A percentile compares a stretch with the other conserved stretches of the same genome.
Conservation (phyloP, 2,329 filamentous ascomycete genomes). For the Aaosphaeria arxii region DNA sequence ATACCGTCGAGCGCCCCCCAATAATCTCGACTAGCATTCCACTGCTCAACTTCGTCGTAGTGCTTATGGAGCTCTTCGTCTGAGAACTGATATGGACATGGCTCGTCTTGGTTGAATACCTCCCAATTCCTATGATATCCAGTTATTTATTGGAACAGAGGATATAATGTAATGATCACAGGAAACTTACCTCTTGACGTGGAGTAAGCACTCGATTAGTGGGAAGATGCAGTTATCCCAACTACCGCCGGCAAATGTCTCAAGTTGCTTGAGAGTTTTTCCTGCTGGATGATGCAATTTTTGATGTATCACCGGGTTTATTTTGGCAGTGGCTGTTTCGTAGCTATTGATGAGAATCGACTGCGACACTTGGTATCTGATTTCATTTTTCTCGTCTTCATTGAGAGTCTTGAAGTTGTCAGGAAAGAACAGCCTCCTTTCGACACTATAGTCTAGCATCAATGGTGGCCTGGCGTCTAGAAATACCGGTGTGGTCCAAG, state of each 20-base stretch:
- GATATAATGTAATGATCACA: no score
- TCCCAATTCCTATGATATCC: slow-evolving; percentile 18
- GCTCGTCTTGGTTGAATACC: slow-evolving; percentile 14
- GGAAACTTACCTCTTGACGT: slow-evolving; percentile 17
- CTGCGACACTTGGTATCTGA: slow-evolving; percentile 23
- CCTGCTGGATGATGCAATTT: slow-evolving; percentile 19
- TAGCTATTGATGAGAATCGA: slow-evolving; percentile 21
- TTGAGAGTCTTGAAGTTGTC: slow-evolving; percentile 22
- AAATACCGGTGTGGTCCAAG: slow-evolving; percentile 17
- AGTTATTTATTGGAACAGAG: slow-evolving; percentile 4
- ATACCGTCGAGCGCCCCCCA: slow-evolving; percentile 17
- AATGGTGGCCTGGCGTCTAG: slow-evolving; percentile 21
- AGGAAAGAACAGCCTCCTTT: slow-evolving; percentile 25
- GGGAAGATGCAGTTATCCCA: slow-evolving; percentile 23
- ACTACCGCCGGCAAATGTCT: slow-evolving; percentile 22
- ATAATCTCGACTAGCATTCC: slow-evolving; percentile 23
- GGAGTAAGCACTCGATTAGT: slow-evolving; percentile 20
- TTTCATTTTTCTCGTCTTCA: slow-evolving; percentile 14
- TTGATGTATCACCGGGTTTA: slow-evolving; percentile 23
- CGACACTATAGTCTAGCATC: slow-evolving; percentile 19
- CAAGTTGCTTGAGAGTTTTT: slow-evolving; percentile 23
- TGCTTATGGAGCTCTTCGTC: slow-evolving; percentile 18
- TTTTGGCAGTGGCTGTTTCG: slow-evolving; percentile 16
- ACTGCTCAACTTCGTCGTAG: slow-evolving; percentile 15
- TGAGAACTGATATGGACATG: slow-evolving; percentile 25